Evolutionary conservation across 2,329 filamentous ascomycete species (phyloP).

Genomic region (Aspergillus sp.): DNA sequence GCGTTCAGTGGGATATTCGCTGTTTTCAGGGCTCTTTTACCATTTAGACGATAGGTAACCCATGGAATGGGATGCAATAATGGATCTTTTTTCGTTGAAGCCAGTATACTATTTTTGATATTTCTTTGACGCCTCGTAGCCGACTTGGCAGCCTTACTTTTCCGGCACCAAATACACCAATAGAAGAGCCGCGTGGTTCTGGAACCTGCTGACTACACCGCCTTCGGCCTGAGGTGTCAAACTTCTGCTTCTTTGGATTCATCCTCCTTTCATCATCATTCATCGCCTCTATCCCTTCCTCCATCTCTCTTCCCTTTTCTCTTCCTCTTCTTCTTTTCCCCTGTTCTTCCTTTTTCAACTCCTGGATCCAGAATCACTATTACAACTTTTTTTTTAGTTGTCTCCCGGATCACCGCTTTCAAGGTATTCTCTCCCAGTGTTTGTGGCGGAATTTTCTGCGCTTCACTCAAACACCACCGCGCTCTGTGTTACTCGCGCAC

Average conservation of each 20-base stretch:
- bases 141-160: conserved; percentile 12
- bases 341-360: conserved; percentile 2
- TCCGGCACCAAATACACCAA: neutral
- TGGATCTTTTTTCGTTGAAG: neutral
- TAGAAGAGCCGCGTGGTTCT: conserved; percentile 16
- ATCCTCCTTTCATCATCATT: conserved; percentile 24
- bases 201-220: conserved; percentile 15
- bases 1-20: conserved; percentile 11
- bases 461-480: conserved; percentile 3
- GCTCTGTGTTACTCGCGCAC: conserved; percentile 15
- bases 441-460: conserved; percentile 21
- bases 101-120: neutral
- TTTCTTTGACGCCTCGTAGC: neutral
- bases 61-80: conserved; percentile 1
- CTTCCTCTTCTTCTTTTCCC: neutral
- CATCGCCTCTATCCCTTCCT: conserved; percentile 8
- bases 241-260: conserved; percentile 11
- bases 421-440: conserved; percentile 8
- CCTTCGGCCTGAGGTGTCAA: conserved; percentile 9
- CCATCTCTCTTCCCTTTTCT: conserved; percentile 11
- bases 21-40: neutral
- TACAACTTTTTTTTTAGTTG: conserved; percentile 9
- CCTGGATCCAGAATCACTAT: neutral
- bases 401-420: neutral
- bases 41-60: neutral